Conservation (phyloP, 306 rosid species). For the Pterocarpus santalinus region DNA sequence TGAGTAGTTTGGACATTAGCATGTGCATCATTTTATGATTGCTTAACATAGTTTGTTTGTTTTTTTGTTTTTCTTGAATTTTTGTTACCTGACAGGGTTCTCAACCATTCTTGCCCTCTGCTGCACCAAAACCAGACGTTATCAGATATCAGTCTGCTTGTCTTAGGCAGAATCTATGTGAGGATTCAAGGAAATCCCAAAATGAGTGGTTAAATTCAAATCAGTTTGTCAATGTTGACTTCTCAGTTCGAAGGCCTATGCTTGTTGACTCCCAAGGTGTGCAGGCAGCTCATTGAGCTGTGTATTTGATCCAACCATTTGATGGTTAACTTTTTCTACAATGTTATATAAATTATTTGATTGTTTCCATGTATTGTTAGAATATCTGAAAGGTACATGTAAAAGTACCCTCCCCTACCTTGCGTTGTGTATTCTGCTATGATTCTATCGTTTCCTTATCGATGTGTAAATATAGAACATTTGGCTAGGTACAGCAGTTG, state of each 20-base stretch:
- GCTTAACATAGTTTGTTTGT: not conserved
- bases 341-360: not conserved
- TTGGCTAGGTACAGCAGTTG: not conserved
- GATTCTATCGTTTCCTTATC: constrained; percentile 1
- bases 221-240: constrained; percentile 56
- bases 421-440: not conserved
- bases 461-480: not conserved
- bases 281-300: constrained; percentile 44
- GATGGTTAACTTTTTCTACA: constrained; percentile 21
- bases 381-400: not conserved
- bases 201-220: constrained; percentile 53
- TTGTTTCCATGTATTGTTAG: not conserved
- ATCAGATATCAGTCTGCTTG: constrained; percentile 58
- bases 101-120: constrained; percentile 58
- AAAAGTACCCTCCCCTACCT: not conserved
- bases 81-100: constrained; percentile 59
- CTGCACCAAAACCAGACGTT: constrained; percentile 55
- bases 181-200: constrained; percentile 54
- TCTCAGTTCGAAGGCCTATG: constrained; percentile 58
- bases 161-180: constrained; percentile 51
- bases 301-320: constrained; percentile 39
- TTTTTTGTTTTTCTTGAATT: not conserved
- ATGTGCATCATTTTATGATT: constrained; percentile 18
- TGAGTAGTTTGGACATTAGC: not conserved
- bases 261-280: constrained; percentile 68